These are phyloP conservation scores for Parietichytrium sp. DNA, from an alignment of 108 stramenopile genomes.

Conservation along the genomic window DNA sequence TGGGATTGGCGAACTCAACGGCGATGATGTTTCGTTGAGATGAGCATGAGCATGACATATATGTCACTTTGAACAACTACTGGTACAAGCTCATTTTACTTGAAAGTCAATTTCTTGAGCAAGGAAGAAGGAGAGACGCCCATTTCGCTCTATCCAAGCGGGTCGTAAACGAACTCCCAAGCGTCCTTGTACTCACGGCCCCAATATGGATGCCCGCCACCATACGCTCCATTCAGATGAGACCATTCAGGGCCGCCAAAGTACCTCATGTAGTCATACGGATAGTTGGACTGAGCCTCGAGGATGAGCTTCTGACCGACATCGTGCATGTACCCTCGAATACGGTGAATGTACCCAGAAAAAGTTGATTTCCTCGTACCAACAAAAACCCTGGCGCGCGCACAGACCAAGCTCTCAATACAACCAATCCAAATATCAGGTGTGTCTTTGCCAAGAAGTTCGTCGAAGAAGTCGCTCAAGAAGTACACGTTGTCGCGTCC, in stretches of 20 bases:
- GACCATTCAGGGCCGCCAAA: conserved; percentile 2
- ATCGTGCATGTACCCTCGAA: conserved; percentile 25
- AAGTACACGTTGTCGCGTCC: neutral
- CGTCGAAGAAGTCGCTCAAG: conserved; percentile 28
- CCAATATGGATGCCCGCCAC: conserved; percentile 27
- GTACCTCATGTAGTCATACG: conserved; percentile 24
- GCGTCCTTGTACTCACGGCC: conserved; percentile 35
- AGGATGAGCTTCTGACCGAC: conserved; percentile 28
- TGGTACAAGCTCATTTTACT: too few relatives aligned
- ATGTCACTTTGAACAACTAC: too few relatives aligned
- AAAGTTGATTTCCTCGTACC: conserved; percentile 27
- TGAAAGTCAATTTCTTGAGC: too few relatives aligned
- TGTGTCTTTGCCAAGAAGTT: neutral
- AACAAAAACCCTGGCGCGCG: conserved; percentile 27
- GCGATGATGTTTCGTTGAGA: too few relatives aligned
- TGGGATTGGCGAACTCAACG: too few relatives aligned
- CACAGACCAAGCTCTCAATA: conserved; percentile 11
- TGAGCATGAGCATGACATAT: too few relatives aligned
- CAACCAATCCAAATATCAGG: neutral
- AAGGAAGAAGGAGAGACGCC: too few relatives aligned
- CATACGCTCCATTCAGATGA: conserved; percentile 12
- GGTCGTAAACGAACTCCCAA: conserved; percentile 32
- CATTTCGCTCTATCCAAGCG: conserved; percentile 34
- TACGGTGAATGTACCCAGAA: conserved; percentile 14
- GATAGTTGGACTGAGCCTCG: conserved; percentile 30